Evolutionary conservation across 306 rosid genomes (phyloP).

Genomic region (Comarum palustre): DNA sequence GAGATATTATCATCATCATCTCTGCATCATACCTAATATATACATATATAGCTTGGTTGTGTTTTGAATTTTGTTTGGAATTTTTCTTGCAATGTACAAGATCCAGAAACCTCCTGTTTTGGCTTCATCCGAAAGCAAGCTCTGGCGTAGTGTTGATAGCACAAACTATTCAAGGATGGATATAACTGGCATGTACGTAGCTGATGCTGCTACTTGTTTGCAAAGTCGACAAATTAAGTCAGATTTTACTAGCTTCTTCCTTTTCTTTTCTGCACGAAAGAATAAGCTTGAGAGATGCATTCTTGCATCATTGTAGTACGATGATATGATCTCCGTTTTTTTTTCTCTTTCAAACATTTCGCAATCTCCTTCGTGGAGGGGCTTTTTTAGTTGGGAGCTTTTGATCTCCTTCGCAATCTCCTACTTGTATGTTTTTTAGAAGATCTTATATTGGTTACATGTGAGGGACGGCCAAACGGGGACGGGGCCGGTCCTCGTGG

Average conservation of each 20-base stretch:
- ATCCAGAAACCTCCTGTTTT: background rate
- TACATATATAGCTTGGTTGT: background rate
- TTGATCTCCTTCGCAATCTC: too few species aligned
- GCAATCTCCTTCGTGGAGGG: too few species aligned
- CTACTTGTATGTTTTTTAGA: too few species aligned
- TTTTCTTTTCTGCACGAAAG: background rate
- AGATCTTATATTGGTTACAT: too few species aligned
- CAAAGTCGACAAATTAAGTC: background rate
- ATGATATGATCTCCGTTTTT: background rate
- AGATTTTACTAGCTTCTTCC: background rate
- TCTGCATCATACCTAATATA: background rate
- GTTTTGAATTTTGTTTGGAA: background rate
- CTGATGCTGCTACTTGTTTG: background rate
- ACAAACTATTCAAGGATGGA: background rate
- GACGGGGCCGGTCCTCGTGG: too few species aligned
- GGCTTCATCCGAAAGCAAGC: background rate
- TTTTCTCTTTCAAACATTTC: background rate
- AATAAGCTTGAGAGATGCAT: background rate
- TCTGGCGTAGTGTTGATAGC: background rate
- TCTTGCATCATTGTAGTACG: background rate
- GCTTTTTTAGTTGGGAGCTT: background rate
- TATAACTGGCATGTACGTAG: background rate
- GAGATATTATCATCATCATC: background rate
- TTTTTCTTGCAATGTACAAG: background rate
- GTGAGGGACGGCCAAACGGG: too few species aligned